Conservation (phyloP, 108 stramenopile genomes). For the Conticribra weissflogii region DNA sequence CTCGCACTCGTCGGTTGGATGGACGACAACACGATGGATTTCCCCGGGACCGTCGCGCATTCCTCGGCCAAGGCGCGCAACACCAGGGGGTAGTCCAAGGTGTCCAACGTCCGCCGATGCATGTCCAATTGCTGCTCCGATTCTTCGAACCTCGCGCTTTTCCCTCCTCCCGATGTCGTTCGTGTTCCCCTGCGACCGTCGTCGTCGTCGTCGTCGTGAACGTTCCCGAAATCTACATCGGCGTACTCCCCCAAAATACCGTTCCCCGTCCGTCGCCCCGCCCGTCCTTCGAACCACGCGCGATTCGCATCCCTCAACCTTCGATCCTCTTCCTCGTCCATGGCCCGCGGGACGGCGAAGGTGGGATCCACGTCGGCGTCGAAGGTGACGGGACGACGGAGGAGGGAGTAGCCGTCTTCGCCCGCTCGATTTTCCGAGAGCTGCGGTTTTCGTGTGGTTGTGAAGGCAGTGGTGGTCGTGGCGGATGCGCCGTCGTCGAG, state of each 20-base stretch:
- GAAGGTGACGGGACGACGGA: slow-evolving; percentile 75
- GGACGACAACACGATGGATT: slow-evolving; percentile 38
- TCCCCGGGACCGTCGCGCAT: slow-evolving; percentile 61
- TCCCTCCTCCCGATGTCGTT: neutral
- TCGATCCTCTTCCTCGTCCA: slow-evolving; percentile 37
- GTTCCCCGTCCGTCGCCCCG: neutral
- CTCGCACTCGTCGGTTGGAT: neutral
- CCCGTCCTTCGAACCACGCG: slow-evolving; percentile 27
- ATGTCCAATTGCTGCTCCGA: slow-evolving; percentile 57
- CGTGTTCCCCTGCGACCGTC: slow-evolving; percentile 1
- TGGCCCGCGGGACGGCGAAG: slow-evolving; percentile 56
- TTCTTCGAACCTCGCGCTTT: slow-evolving; percentile 9
- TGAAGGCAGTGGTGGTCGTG: too few species aligned
- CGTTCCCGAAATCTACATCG: too few species aligned
- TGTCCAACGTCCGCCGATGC: slow-evolving; percentile 67
- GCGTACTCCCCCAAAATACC: neutral
- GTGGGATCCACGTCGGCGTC: slow-evolving; percentile 64
- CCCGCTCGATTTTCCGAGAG: slow-evolving; percentile 75
- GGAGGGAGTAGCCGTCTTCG: slow-evolving; percentile 68
- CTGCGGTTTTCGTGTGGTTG: too few species aligned
- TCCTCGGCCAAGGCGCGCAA: slow-evolving; percentile 56
- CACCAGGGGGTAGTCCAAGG: slow-evolving; percentile 73
- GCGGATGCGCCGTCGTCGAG: too few species aligned
- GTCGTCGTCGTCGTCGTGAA: slow-evolving; percentile 25
- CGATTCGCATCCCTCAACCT: slow-evolving; percentile 8